Evolutionary conservation across 768 basidiomycete genomes (phyloP), one percentile per base, ranked within the genome.

Genomic region (Lactarius sp.): DNA sequence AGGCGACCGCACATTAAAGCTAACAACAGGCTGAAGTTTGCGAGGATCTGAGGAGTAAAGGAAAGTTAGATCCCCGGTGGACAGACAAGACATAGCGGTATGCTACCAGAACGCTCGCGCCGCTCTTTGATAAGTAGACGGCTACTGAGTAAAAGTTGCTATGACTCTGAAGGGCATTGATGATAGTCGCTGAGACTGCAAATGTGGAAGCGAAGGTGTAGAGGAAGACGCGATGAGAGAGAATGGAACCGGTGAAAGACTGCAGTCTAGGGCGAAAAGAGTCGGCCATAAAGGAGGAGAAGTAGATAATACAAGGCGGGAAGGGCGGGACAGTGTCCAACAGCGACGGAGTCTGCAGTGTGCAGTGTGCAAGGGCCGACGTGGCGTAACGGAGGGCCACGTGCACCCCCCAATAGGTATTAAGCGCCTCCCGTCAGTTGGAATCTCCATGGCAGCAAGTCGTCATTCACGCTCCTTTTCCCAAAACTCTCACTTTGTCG

Each of bases 71-170:
- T 52, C 27, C 37, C 16, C 4, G 1, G 39, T 44, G 18, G n/a
- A 54, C 14, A 20, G 51, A 22, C 8, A 34, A 18, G 6, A 44
- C 3, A 50, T 27, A 8, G 59, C 5, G 57, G 13, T 36, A 20
- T 68, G 86, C 66, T 65, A 98, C 97, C 77, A 99, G 78, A 59
- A 95, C 85, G 69, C 92, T 94, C n/a, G 92, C 85, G 71, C 87
- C 93, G 72, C 92, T 95, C 77, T 89, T 90, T 5, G 92, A 90
- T n/a, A 99, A 83, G 71, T 87, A 90, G 3, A 99, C 92, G 36
- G 92, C 85, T 3, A 96, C 88, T 16, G 94, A 88, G 73, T 95
- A 99, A 77, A 98, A 98, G 77, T 94, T 97, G 70, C 86, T 87
- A 70, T 95, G 82, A 58, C 82, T 86, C 70, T 85, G 83, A 71